phyloP scores from a whole-genome alignment of 2,329 filamentous ascomycete species.

The Mollisia scopiformis region DNA sequence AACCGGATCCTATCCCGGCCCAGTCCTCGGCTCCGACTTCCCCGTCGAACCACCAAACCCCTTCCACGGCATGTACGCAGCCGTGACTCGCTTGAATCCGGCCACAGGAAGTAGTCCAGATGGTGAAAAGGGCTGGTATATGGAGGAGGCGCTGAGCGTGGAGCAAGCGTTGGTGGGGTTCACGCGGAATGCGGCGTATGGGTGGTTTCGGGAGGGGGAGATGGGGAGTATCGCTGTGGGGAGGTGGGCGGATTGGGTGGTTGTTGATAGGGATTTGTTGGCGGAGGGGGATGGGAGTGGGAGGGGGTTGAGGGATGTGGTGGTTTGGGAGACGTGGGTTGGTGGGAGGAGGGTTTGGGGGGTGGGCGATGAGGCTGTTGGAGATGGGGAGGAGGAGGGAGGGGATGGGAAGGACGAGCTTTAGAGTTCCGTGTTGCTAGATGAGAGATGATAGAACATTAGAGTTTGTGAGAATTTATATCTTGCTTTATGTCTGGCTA shows the following conservation, averaged over 20 bases:
- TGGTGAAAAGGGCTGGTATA: slow-evolving; percentile 58
- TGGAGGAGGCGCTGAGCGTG: slow-evolving; percentile 59
- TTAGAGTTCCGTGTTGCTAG: no score
- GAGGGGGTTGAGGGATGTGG: slow-evolving; percentile 55
- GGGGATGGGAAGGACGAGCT: no score
- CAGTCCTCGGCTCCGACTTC: slow-evolving; percentile 70
- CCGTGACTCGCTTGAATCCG: slow-evolving; percentile 63
- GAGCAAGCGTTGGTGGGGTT: slow-evolving; percentile 66
- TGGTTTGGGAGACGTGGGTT: slow-evolving; percentile 70
- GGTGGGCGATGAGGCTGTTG: no score
- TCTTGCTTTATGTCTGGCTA: no score
- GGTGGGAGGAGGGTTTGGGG: slow-evolving; percentile 52
- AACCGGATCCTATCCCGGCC: slow-evolving; percentile 35
- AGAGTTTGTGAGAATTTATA: no score
- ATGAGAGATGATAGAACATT: no score
- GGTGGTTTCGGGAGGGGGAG: slow-evolving; percentile 59
- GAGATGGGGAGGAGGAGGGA: no score
- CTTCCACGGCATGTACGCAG: slow-evolving; percentile 71
- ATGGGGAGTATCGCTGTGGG: slow-evolving; percentile 63
- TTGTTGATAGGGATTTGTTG: slow-evolving; percentile 63
- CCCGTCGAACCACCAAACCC: slow-evolving; percentile 71
- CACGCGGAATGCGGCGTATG: slow-evolving; percentile 60
- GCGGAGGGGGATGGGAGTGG: slow-evolving; percentile 45
- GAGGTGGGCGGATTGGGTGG: slow-evolving; percentile 70
- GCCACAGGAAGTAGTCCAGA: slow-evolving; percentile 54